Base-by-base conservation (phyloP, 2,329 filamentous ascomycete species). In the Elsinoe batatas region DNA sequence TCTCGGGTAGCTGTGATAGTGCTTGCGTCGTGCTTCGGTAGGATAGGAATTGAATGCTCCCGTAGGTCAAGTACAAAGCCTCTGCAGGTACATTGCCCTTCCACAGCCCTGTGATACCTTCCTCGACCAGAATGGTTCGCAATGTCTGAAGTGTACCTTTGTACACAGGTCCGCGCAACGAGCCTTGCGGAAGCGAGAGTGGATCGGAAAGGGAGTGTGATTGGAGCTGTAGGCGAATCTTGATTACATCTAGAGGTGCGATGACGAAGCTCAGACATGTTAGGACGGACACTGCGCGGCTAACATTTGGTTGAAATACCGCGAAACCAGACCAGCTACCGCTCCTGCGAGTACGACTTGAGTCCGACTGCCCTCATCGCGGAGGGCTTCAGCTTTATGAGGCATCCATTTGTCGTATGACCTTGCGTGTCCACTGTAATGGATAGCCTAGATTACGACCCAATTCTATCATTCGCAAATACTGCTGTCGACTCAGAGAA, bases 71-170 rank as follows among this genome's bases (percentile, higher is more conserved):
- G 74, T 98, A 98, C 74, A 98, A 83, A 60, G 93, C 74, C 77
- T 97, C 93, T 53, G 93, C 93, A 37, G 93, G 91, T 58, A 98
- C 83, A 68, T 98, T 98, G 68, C 93, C 93, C 76, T 97, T 97
- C 93, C 93, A 98, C 61, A 98, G 79, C 30, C 83, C 81, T 3
- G 85, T 85, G 62, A 97, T 67, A 40, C 93, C 93, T 69, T 98
- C 93, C 65, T 90, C 77, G 26, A 74, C 76, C 53, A 91, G 69
- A 64, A 97, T 97, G 13, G 59, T 59, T 15, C 44, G 53, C 67
- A 95, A 75, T 1, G 90, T 95, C 10, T 80, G 78, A 38, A 90
- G 64, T 0, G 88, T 89, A 62, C 89, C 89, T 67, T 85, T 88
- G 73, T 91, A 88, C 22, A 71, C 68, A 68, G 54, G 78, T 51